Evolutionary conservation across 371 early-diverging fungal species (phyloP), one percentile per base, ranked within the genome.

Genomic region (Mucor lusitanicus): DNA sequence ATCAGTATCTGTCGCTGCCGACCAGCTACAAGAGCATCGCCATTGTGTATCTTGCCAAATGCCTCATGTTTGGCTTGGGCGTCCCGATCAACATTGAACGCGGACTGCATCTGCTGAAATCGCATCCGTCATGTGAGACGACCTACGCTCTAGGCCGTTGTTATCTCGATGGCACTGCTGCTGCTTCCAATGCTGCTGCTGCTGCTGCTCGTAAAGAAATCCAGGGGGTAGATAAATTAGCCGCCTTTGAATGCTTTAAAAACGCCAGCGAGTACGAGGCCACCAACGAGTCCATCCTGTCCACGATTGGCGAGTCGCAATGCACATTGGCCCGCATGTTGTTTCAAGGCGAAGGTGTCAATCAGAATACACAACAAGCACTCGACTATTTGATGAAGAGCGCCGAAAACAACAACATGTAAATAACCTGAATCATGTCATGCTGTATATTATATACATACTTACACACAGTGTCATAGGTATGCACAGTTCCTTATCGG

Each of bases 401-500:
- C 57, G 83, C 83, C 28, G 63, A 75, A 9, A 71, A 75, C 37
- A 71, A 75, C 25, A 79, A 79, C 61, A 79, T 74, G 83, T 83
- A 79, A 73, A 33, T 9, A n/a, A n/a, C n/a, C 13, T 13, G 30
- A 12, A 46, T 32, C 33, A 32, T 42, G 21, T 13, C 30, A 30
- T 30, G 30, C 6, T 30, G 3, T 30, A 30, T 30, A 30, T 37
- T 37, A 1, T 25, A 23, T 11, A 50, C 23, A 13, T 12, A 50
- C 6, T 23, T 25, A 9, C 21, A 23, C 48, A n/a, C 11, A n/a
- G 35, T 61, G 19, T 32, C 37, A 21, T 67, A 83, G 84, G 62
- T 81, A 81, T 65, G 81, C 81, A 23, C 84, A 83, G 42, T 83
- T 76, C 35, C 72, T 83, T 6, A 58, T 77, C 15, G 81, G 84